phyloP scores from a whole-genome alignment of 495 filamentous ascomycete genomes.

The Friedmanniomyces simplex region DNA sequence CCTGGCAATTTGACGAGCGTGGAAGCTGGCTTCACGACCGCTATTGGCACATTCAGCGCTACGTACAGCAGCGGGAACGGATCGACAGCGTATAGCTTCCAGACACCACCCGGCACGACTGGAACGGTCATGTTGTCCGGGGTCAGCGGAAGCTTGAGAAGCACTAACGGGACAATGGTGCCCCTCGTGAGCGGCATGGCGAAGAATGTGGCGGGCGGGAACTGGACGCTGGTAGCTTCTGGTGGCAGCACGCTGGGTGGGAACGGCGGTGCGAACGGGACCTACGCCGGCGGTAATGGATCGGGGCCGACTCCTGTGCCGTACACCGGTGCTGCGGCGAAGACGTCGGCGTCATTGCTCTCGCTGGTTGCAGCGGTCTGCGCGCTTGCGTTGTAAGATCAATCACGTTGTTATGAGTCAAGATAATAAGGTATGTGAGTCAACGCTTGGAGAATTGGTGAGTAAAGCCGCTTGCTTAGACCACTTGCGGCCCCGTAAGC shows the following conservation, averaged over 20 bases:
- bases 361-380: neutral
- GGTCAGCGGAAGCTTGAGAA: too few species aligned
- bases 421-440: too few species aligned
- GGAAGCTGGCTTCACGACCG: slow-evolving; percentile 25
- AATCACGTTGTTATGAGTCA: too few species aligned
- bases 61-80: slow-evolving; percentile 7
- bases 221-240: neutral
- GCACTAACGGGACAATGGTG: neutral
- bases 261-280: neutral
- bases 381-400: neutral
- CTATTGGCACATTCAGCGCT: slow-evolving; percentile 14
- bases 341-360: neutral
- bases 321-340: neutral
- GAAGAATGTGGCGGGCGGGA: neutral
- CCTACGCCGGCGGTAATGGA: neutral
- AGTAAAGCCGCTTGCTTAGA: too few species aligned
- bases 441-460: too few species aligned
- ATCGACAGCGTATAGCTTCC: slow-evolving; percentile 14
- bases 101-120: slow-evolving; percentile 5
- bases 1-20: slow-evolving; percentile 21
- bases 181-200: neutral
- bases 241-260: neutral
- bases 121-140: neutral
- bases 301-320: neutral
- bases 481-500: too few species aligned